Conservation (phyloP, 768 basidiomycete genomes). For the Russula griseocarnosa region DNA sequence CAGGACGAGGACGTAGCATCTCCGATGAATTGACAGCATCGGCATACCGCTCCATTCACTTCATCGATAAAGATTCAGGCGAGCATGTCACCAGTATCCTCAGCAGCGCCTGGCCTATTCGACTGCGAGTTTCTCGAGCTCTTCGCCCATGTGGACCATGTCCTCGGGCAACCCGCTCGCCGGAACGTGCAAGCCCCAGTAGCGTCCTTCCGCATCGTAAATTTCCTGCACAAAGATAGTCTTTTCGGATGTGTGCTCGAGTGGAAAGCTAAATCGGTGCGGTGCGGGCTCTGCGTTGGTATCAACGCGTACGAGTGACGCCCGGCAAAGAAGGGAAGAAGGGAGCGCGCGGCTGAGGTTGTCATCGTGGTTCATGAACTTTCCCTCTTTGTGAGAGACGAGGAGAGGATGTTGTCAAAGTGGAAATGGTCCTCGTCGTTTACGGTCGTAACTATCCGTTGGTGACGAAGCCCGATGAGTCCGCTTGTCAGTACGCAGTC, state of each 20-base stretch:
- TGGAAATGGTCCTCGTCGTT: conserved; percentile 24
- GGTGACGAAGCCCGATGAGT: too few species aligned
- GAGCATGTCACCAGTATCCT: conserved; percentile 26
- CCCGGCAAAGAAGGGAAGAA: conserved; percentile 17
- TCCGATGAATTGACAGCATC: background rate
- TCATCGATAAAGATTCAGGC: conserved; percentile 17
- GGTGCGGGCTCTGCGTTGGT: conserved; percentile 13
- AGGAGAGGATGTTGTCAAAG: conserved; percentile 17
- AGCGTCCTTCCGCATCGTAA: conserved; percentile 21
- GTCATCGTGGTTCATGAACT: background rate
- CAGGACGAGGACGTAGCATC: conserved; percentile 8
- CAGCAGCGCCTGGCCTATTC: conserved; percentile 23
- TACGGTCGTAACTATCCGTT: rapidly evolving
- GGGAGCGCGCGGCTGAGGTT: background rate
- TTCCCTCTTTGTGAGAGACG: background rate
- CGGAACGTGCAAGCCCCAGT: conserved; percentile 27
- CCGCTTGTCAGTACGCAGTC: too few species aligned
- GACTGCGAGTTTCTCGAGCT: conserved; percentile 24
- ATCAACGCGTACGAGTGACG: conserved; percentile 15
- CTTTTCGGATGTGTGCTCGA: conserved; percentile 15
- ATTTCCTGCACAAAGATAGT: conserved; percentile 27
- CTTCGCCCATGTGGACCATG: conserved; percentile 26
- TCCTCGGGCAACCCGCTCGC: conserved; percentile 26
- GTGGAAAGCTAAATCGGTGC: conserved; percentile 21
- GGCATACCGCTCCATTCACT: background rate